A percentile compares a stretch with the other conserved stretches of the same genome.
Evolutionary conservation across 176 grass and related monocot species (phyloP).

Genomic region (Poa pratensis): DNA sequence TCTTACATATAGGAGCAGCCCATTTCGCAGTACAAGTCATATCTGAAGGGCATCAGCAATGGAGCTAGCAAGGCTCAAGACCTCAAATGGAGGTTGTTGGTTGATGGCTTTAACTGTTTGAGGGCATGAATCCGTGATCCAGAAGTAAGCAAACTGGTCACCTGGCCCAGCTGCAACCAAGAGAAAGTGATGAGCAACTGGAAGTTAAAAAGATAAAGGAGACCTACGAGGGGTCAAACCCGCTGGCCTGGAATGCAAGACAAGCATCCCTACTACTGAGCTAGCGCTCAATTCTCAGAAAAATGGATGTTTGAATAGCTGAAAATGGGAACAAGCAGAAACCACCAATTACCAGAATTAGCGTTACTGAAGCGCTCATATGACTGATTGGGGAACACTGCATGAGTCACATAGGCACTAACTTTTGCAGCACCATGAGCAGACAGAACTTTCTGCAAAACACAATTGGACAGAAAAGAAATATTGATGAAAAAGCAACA

Average conservation of each 20-base stretch:
- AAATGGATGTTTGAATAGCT: not conserved
- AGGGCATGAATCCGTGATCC: slow-evolving; percentile 91
- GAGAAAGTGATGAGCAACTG: slow-evolving; percentile 13
- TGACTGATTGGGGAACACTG: slow-evolving; percentile 81
- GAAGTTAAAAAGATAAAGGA: not conserved
- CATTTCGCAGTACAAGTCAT: slow-evolving; percentile 41
- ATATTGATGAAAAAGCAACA: not conserved
- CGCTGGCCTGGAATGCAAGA: too few species aligned
- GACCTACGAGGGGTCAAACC: not conserved
- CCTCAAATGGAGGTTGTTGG: slow-evolving; percentile 78
- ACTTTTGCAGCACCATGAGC: slow-evolving; percentile 81
- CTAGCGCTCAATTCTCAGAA: too few species aligned
- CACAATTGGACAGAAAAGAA: not conserved
- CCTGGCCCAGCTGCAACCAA: slow-evolving; percentile 41
- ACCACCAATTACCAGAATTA: slow-evolving; percentile 64
- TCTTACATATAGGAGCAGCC: slow-evolving; percentile 42
- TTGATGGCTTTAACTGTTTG: slow-evolving; percentile 73
- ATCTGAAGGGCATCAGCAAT: slow-evolving; percentile 89
- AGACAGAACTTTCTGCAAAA: slow-evolving; percentile 58
- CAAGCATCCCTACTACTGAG: too few species aligned
- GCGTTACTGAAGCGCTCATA: slow-evolving; percentile 65
- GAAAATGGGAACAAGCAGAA: slow-evolving; percentile 21
- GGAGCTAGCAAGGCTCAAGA: slow-evolving; percentile 82
- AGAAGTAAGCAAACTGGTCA: slow-evolving; percentile 71
- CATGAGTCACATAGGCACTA: slow-evolving; percentile 97